Evolutionary conservation across 2,329 filamentous ascomycete species (phyloP).

Genomic region (Fusarium temperatum): DNA sequence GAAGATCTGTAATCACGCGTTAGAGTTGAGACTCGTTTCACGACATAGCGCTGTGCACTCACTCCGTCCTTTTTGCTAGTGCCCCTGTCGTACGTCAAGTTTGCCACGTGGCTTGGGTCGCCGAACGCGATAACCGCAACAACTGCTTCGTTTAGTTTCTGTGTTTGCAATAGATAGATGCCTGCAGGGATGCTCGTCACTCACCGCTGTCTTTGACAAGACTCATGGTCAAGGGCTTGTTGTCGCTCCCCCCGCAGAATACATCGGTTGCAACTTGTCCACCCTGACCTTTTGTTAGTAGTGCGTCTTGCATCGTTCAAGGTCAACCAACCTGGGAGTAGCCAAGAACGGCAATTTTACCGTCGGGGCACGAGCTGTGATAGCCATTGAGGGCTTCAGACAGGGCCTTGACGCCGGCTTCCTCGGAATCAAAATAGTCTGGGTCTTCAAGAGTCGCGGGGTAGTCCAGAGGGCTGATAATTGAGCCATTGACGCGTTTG

Average conservation of each 20-base stretch:
- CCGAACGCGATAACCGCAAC: constrained; percentile 53
- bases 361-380: constrained; percentile 48
- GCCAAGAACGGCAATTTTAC: constrained; percentile 53
- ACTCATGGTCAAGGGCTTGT: constrained; percentile 38
- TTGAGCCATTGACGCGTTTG: constrained; percentile 46
- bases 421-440: constrained; percentile 48
- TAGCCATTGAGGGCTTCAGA: constrained; percentile 46
- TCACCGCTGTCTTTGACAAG: constrained; percentile 49
- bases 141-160: constrained; percentile 44
- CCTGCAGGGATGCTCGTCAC: constrained; percentile 34
- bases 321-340: constrained; percentile 50
- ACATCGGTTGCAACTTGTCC: constrained; percentile 51
- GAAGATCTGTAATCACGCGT: constrained; percentile 47
- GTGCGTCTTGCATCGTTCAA: not conserved
- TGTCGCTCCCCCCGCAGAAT: constrained; percentile 48
- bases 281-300: constrained; percentile 41
- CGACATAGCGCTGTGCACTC: constrained; percentile 28
- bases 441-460: constrained; percentile 48
- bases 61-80: constrained; percentile 51
- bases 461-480: constrained; percentile 49
- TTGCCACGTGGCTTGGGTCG: constrained; percentile 52
- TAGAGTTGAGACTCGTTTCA: constrained; percentile 8
- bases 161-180: not conserved
- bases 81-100: constrained; percentile 49
- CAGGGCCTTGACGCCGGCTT: constrained; percentile 46